Evolutionary conservation across 2,329 filamentous ascomycete genomes (phyloP).

Genomic region (Salinomyces thailandicus): DNA sequence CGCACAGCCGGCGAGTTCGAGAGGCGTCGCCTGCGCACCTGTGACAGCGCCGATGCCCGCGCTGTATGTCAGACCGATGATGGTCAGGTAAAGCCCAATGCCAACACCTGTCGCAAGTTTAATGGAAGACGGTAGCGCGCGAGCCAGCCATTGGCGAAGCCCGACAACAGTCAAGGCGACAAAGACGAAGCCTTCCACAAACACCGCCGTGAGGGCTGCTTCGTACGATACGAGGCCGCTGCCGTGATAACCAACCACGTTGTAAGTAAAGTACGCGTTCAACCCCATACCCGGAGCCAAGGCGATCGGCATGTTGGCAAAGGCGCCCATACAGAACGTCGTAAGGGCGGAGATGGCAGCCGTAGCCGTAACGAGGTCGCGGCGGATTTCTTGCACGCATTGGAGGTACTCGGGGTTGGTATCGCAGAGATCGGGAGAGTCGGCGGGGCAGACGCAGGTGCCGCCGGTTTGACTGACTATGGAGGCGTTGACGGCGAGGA

Average conservation of each 20-base stretch:
- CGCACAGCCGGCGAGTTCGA: constrained; percentile 66
- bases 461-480: constrained; percentile 64
- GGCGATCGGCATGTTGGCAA: constrained; percentile 70
- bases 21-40: constrained; percentile 56
- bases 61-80: constrained; percentile 67
- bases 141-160: constrained; percentile 78
- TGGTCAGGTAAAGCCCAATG: constrained; percentile 70
- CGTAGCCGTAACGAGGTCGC: constrained; percentile 74
- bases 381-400: constrained; percentile 54
- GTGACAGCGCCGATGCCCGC: constrained; percentile 73
- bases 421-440: constrained; percentile 42
- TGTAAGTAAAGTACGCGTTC: constrained; percentile 81
- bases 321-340: constrained; percentile 73
- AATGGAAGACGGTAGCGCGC: constrained; percentile 71
- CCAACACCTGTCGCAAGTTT: constrained; percentile 80
- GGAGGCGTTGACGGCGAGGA: constrained; percentile 54
- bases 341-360: constrained; percentile 71
- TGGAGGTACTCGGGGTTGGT: constrained; percentile 50
- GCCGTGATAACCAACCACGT: constrained; percentile 68
- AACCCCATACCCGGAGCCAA: constrained; percentile 68
- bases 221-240: constrained; percentile 61
- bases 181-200: constrained; percentile 81
- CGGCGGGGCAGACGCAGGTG: constrained; percentile 59
- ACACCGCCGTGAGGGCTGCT: constrained; percentile 73
- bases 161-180: constrained; percentile 68